phyloP scores from a whole-genome alignment of 2,329 filamentous ascomycete genomes.

The Calonectria montana region DNA sequence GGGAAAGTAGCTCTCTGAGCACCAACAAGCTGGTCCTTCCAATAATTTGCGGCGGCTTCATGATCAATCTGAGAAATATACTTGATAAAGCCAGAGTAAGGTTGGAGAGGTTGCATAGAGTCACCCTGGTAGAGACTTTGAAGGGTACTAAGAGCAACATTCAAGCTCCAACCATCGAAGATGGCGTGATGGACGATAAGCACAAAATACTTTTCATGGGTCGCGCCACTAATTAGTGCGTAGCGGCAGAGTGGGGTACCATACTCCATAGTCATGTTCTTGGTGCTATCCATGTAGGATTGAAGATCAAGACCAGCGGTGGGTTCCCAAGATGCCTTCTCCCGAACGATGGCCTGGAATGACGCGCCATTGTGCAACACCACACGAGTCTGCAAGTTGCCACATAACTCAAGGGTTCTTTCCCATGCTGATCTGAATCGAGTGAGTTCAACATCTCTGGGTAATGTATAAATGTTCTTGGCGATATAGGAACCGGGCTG shows the following conservation, averaged over 20 bases:
- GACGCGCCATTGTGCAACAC: neutral
- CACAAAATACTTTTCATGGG: neutral
- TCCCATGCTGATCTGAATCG: neutral
- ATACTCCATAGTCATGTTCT: neutral
- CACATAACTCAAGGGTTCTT: neutral
- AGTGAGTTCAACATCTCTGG: neutral
- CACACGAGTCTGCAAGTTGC: neutral
- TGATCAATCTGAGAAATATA: neutral
- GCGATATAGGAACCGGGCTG: slow-evolving; percentile 5
- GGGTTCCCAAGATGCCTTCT: neutral
- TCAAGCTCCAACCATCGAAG: slow-evolving; percentile 3
- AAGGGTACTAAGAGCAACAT: neutral
- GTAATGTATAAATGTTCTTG: neutral
- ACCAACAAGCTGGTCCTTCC: neutral
- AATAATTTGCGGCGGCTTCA: neutral
- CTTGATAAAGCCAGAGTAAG: neutral
- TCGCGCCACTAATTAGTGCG: neutral
- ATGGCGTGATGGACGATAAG: neutral
- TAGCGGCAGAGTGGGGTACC: neutral
- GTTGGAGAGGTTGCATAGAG: neutral
- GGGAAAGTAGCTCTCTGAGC: slow-evolving; percentile 1
- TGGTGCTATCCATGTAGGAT: neutral
- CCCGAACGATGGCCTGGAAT: neutral
- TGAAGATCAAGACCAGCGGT: neutral
- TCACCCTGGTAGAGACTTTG: neutral